Conservation (phyloP, 352 stramenopile species). For the Blastocystis sp. region DNA sequence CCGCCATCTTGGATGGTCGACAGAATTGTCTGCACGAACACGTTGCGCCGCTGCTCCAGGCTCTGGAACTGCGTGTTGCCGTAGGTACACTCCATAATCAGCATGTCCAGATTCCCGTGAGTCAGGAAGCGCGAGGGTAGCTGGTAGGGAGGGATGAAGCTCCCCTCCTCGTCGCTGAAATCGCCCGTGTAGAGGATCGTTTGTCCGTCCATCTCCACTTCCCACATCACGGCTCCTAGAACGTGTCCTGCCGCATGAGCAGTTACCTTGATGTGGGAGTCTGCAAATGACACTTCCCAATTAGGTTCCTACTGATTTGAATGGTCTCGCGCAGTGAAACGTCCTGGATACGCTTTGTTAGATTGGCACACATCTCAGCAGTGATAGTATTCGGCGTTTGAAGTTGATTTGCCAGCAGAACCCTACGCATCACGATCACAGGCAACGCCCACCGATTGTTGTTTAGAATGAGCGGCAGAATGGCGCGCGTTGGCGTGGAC, state of each 20-base stretch:
- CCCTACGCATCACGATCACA: neutral
- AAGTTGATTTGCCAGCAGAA: conserved; percentile 22
- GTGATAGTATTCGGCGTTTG: conserved; percentile 38
- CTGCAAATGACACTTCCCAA: neutral
- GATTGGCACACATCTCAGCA: conserved; percentile 35
- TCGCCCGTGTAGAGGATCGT: conserved; percentile 56
- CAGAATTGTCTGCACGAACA: neutral
- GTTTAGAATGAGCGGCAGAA: conserved; percentile 6
- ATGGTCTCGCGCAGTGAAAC: conserved; percentile 20
- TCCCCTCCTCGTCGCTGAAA: conserved; percentile 1
- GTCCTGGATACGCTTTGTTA: conserved; percentile 37
- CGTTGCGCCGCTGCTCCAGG: neutral
- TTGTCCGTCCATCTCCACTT: neutral
- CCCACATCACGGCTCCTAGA: too few species aligned
- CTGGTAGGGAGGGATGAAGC: conserved; percentile 55
- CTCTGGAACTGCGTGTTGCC: conserved; percentile 37
- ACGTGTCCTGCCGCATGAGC: conserved; percentile 43
- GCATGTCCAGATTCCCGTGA: conserved; percentile 23
- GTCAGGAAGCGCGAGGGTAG: neutral
- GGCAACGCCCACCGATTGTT: conserved; percentile 42
- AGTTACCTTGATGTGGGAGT: conserved; percentile 6
- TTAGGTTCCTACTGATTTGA: neutral
- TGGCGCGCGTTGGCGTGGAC: conserved; percentile 32
- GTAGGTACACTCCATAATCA: conserved; percentile 63
- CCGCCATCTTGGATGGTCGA: conserved; percentile 10